Conservation (phyloP, 2,329 filamentous ascomycete genomes). For the Neopestalotiopsis sp. region DNA sequence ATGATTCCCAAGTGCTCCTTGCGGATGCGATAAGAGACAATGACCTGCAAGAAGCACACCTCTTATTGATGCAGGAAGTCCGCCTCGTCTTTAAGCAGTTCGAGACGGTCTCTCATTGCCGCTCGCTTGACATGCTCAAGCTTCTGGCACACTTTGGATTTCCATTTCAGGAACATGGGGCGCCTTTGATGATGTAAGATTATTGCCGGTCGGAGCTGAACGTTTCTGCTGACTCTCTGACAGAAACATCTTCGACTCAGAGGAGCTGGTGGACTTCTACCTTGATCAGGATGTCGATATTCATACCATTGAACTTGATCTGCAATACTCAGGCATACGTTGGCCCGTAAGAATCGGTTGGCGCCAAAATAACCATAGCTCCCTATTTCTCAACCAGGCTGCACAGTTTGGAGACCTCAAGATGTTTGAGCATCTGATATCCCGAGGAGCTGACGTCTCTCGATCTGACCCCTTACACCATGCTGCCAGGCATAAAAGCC, state of each 20-base stretch:
- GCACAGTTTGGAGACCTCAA: background rate
- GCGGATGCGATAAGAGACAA: background rate
- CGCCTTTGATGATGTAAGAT: background rate
- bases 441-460: background rate
- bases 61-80: background rate
- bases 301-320: background rate
- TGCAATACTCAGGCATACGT: background rate
- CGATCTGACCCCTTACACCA: background rate
- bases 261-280: background rate
- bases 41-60: background rate
- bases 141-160: background rate
- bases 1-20: background rate
- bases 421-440: background rate
- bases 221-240: background rate
- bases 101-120: background rate
- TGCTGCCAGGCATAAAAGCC: background rate
- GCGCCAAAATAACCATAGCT: too few species aligned
- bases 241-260: background rate
- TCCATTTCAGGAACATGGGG: background rate
- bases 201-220: background rate
- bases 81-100: background rate
- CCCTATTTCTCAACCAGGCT: background rate
- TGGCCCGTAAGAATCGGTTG: background rate
- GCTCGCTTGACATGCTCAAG: background rate
- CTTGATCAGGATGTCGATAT: background rate